Conservation (phyloP, 2,329 filamentous ascomycete species). For the Neonectria magnoliae region DNA sequence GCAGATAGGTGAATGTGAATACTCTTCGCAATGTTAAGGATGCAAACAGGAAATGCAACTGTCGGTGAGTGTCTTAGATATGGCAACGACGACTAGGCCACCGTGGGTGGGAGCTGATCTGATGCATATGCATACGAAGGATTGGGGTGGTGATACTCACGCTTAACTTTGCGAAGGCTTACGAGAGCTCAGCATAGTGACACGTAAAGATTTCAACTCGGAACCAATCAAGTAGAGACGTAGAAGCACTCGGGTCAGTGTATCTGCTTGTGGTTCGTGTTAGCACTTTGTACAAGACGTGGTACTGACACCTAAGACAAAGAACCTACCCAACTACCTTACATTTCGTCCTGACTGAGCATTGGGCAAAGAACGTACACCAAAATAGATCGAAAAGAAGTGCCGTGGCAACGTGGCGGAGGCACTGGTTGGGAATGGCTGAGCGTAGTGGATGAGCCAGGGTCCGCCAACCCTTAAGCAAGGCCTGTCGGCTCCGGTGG, state of each 20-base stretch:
- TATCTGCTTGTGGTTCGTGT: not conserved
- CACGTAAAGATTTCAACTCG: not conserved
- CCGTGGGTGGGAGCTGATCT: not conserved
- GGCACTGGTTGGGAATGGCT: slow-evolving; percentile 39
- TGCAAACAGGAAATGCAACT: slow-evolving; percentile 26
- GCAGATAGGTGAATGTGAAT: not conserved
- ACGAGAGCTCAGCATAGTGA: slow-evolving; percentile 16
- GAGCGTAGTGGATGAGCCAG: slow-evolving; percentile 16
- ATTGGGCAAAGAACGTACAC: slow-evolving; percentile 27
- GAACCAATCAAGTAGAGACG: not conserved
- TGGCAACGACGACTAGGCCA: slow-evolving; percentile 2
- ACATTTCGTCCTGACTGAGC: no score
- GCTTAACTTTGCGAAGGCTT: not conserved
- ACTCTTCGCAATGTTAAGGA: not conserved
- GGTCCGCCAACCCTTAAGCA: slow-evolving; percentile 7
- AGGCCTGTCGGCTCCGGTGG: slow-evolving; percentile 8
- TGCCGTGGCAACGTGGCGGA: slow-evolving; percentile 43
- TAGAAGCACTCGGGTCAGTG: not conserved
- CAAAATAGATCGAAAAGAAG: slow-evolving; percentile 42
- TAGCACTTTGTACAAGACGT: no score
- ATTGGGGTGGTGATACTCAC: not conserved
- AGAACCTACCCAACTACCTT: no score
- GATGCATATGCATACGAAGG: not conserved
- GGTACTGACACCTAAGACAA: not conserved
- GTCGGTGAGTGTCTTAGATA: slow-evolving; percentile 40